Evolutionary conservation across 2,329 filamentous ascomycete species (phyloP).

Genomic region (Alternaria gaisen): DNA sequence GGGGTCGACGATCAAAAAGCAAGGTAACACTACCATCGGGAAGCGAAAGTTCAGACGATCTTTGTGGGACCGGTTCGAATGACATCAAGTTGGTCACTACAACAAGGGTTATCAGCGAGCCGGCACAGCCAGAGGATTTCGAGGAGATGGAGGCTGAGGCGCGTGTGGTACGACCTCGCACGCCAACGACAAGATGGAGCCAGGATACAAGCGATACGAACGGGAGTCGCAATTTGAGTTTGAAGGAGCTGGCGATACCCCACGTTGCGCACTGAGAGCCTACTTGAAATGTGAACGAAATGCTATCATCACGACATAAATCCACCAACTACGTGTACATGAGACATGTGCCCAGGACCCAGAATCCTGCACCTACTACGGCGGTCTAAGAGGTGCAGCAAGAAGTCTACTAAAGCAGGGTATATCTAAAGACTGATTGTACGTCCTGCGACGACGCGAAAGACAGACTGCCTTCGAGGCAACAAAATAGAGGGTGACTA

Average conservation of each 20-base stretch:
- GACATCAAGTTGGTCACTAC: constrained; percentile 50
- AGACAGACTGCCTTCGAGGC: not conserved
- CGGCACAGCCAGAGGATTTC: constrained; percentile 43
- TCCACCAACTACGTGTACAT: not conserved
- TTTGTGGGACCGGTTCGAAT: constrained; percentile 30
- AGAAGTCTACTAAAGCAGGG: not conserved
- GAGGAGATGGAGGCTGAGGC: constrained; percentile 44
- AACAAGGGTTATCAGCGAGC: constrained; percentile 45
- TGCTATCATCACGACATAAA: not conserved
- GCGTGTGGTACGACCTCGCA: constrained; percentile 34
- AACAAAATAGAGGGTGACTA: not conserved
- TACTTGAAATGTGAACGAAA: not conserved
- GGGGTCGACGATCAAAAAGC: constrained; percentile 21
- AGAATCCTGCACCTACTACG: not conserved
- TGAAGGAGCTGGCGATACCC: constrained; percentile 16
- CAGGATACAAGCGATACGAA: constrained; percentile 33
- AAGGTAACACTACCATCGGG: constrained; percentile 27
- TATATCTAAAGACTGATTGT: not conserved
- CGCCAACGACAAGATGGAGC: constrained; percentile 45
- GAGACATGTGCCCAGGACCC: not conserved
- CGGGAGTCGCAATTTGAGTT: constrained; percentile 23
- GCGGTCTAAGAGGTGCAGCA: too few species aligned
- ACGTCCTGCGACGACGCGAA: not conserved
- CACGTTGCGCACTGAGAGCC: constrained; percentile 13
- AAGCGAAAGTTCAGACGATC: constrained; percentile 39